Percentiles rank a stretch among this genome's conserved stretches.
Evolutionary conservation across 108 stramenopile genomes (phyloP).

Genomic region (Chaetoceros muelleri): DNA sequence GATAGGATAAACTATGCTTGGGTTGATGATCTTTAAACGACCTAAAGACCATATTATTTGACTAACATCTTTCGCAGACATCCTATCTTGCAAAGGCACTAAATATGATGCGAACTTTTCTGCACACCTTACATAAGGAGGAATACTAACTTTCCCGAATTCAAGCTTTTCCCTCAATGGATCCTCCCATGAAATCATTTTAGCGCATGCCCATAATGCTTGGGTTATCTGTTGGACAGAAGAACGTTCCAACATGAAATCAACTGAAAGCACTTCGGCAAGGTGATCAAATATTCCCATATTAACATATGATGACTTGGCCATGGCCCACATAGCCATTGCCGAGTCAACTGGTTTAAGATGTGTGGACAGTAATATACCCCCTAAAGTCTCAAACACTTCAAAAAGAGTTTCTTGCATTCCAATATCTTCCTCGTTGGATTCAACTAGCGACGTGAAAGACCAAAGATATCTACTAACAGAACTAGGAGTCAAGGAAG

Average conservation of each 20-base stretch:
- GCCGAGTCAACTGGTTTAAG: slow-evolving; percentile 40
- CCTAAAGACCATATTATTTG: slow-evolving; percentile 60
- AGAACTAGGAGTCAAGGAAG: slow-evolving; percentile 33
- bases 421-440: slow-evolving; percentile 1
- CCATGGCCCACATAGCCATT: slow-evolving; percentile 55
- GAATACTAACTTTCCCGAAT: slow-evolving; percentile 6
- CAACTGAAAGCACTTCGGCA: slow-evolving; percentile 19
- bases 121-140: slow-evolving; percentile 37
- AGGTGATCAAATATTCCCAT: slow-evolving; percentile 67
- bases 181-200: slow-evolving; percentile 36
- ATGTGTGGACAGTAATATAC: slow-evolving; percentile 31
- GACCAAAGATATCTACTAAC: slow-evolving; percentile 53
- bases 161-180: slow-evolving; percentile 3
- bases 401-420: neutral
- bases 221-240: slow-evolving; percentile 37
- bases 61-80: slow-evolving; percentile 45
- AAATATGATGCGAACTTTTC: slow-evolving; percentile 20
- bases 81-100: slow-evolving; percentile 14
- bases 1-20: slow-evolving; percentile 6
- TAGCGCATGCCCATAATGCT: slow-evolving; percentile 63
- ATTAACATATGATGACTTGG: slow-evolving; percentile 49
- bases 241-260: slow-evolving; percentile 18
- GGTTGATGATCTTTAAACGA: slow-evolving; percentile 22
- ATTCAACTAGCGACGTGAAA: slow-evolving; percentile 22
- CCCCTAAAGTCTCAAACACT: slow-evolving; percentile 38